Conservation (phyloP, 441 rosid species). For the Populus hybrid region DNA sequence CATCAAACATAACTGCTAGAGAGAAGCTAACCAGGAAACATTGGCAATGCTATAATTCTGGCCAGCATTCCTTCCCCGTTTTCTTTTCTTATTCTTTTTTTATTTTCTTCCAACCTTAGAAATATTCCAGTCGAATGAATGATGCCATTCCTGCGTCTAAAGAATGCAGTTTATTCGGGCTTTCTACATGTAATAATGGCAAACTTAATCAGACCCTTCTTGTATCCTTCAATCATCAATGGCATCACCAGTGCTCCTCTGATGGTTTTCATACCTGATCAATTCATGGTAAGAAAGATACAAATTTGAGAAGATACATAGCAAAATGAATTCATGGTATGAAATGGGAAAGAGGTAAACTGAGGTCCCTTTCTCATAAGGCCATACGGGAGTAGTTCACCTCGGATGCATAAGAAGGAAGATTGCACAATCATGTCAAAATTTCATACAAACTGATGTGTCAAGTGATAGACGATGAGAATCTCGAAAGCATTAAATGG, state of each 20-base stretch:
- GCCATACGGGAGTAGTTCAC: not conserved
- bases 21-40: not conserved
- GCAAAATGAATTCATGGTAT: not conserved
- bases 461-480: not conserved
- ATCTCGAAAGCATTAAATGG: not conserved
- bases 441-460: no score
- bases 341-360: not conserved
- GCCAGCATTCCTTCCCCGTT: not conserved
- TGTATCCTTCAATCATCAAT: conserved; percentile 81
- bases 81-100: no score
- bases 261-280: conserved; percentile 64
- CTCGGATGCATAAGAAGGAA: no score
- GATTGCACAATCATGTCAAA: not conserved
- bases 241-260: conserved; percentile 89
- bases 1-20: not conserved
- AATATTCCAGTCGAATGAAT: no score
- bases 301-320: no score
- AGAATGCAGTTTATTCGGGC: conserved; percentile 26
- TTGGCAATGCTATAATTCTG: not conserved
- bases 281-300: conserved; percentile 2
- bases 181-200: conserved; percentile 72
- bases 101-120: not conserved
- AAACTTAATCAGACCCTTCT: conserved; percentile 73
- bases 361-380: not conserved
- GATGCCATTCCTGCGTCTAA: not conserved